phyloP scores from a whole-genome alignment of 148 eudicot genomes.

The Spergularia bocconei region DNA sequence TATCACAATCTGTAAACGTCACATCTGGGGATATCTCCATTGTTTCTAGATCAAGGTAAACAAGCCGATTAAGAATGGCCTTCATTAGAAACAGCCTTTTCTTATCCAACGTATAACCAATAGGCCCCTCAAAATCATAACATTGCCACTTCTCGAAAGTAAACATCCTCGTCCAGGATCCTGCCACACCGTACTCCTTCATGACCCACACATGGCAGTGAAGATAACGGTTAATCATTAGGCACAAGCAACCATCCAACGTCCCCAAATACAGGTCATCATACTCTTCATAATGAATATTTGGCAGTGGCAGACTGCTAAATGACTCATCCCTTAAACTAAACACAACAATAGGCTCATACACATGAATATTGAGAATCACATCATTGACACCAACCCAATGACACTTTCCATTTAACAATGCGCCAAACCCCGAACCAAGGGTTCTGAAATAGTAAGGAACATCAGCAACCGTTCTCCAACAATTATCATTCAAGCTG shows the following conservation, averaged over 20 bases:
- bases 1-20: not conserved
- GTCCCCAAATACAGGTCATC: not conserved
- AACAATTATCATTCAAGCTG: conserved; percentile 2
- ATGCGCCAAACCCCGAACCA: not conserved
- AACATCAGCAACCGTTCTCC: conserved; percentile 2
- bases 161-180: conserved; percentile 11
- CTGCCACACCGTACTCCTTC: conserved; percentile 15
- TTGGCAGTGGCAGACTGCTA: conserved; percentile 1
- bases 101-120: not conserved
- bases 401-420: not conserved
- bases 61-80: not conserved
- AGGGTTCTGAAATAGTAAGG: conserved; percentile 3
- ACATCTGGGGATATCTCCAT: not conserved
- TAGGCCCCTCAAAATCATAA: not conserved
- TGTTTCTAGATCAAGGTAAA: conserved; percentile 1
- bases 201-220: conserved; percentile 7
- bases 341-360: not conserved
- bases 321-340: conserved; percentile 1
- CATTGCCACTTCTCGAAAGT: not conserved
- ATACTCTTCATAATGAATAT: not conserved
- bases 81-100: not conserved
- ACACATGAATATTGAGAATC: too few species aligned
- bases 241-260: conserved; percentile 16
- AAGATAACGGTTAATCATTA: not conserved
- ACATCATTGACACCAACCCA: conserved; percentile 2